Conservation (phyloP, 345 rosid genomes). For the Noccaea caerulescens region DNA sequence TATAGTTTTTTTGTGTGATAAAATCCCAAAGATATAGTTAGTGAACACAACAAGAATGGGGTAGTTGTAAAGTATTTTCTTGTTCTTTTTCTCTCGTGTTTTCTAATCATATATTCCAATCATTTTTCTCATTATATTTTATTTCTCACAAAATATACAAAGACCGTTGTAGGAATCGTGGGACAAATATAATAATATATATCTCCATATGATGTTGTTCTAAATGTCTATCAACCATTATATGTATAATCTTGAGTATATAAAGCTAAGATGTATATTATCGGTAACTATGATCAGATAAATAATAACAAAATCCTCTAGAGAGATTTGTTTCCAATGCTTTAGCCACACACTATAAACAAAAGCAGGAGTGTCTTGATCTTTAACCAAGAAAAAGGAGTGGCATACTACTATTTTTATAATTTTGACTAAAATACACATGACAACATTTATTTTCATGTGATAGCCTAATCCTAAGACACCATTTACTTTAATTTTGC, state of each 20-base stretch:
- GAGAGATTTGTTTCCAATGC: constrained; percentile 16
- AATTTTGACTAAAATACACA: neutral
- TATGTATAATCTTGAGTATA: neutral
- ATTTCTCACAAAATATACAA: neutral
- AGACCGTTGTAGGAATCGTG: constrained; percentile 32
- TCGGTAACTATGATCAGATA: constrained; percentile 4
- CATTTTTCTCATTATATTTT: constrained; percentile 15
- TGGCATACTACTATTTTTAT: neutral
- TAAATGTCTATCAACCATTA: neutral
- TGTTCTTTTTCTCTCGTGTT: constrained; percentile 11
- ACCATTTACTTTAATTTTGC: neutral
- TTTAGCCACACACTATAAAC: constrained; percentile 18
- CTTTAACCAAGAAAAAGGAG: neutral
- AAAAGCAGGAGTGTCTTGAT: constrained; percentile 1
- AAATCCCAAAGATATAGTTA: neutral
- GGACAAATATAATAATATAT: constrained; percentile 17
- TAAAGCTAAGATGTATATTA: neutral
- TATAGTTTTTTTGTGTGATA: neutral
- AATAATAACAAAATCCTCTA: constrained; percentile 15
- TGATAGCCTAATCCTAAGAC: constrained; percentile 1
- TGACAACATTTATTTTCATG: neutral
- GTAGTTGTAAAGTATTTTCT: constrained; percentile 34
- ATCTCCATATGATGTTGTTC: neutral
- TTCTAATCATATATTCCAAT: constrained; percentile 24
- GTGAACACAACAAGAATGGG: constrained; percentile 20